Base-by-base conservation (phyloP, 208 protist species). In the Trypanosoma cruzi region DNA sequence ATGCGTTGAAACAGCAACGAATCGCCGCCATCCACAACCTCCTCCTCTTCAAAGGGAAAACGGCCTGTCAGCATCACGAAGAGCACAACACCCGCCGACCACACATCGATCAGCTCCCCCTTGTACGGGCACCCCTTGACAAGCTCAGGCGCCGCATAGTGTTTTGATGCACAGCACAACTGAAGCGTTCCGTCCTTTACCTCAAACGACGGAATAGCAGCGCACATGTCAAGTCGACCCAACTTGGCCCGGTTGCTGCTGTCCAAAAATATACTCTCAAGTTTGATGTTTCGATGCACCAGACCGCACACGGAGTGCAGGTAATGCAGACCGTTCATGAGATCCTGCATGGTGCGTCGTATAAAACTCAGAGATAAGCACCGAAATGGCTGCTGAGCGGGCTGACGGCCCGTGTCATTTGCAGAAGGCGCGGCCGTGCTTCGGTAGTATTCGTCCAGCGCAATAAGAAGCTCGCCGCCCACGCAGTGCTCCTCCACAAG, bases 21-120 rank as follows among this genome's bases (percentile, higher is more conserved):
- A 10, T 63, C 58, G 48, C 64, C 64, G n/a, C 28, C 56, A n/a
- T 18, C 55, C 14, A 48, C 44, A 14, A 32, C 36, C 16, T 40
- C 58, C 16, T 44, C 46, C 24, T 59, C 58, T 61, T 85, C 95
- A 65, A 98, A 98, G 6, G 96, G 96, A 59, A 97, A 89, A 31
- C 80, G 77, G 61, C 93, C 93, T 11, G 90, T 84, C 53, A 98
- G 66, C 64, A 98, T 84, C 49, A 97, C 93, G 62, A 98, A 99
- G 16, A 98, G 71, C 8, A 99, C 73, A 16, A 98, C 94, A 52
- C 98, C 98, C 34, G 91, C 90, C 4, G 90, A 86, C 98, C 98
- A 99, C 80, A 96, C 97, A 81, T 99, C 98, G 7, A 98, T 92
- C 14, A 81, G 82, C 36, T 80, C 68, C 14, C 97, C 97, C 26